Evolutionary conservation across 176 grass and related monocot genomes (phyloP).

Genomic region (Panicum miliaceum): DNA sequence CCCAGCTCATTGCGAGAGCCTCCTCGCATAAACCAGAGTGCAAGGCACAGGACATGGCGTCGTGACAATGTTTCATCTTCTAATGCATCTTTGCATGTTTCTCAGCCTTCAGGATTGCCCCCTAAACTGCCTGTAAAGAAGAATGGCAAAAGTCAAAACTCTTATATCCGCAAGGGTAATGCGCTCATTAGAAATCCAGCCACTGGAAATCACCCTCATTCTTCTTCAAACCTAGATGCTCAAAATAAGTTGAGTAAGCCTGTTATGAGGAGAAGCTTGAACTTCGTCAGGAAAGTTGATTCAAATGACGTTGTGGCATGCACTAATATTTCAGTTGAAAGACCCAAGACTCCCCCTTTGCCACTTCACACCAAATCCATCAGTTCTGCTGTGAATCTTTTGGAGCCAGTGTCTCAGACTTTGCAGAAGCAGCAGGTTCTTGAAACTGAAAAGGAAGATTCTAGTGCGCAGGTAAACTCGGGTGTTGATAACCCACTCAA

Average conservation of each 20-base stretch:
- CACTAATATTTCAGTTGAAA: conserved; percentile 67
- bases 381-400: conserved; percentile 28
- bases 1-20: conserved; percentile 55
- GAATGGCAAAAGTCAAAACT: conserved; percentile 61
- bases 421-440: conserved; percentile 49
- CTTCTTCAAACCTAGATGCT: conserved; percentile 41
- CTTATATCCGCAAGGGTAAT: conserved; percentile 95
- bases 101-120: conserved; percentile 56
- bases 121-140: conserved; percentile 63
- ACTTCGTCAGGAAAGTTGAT: conserved; percentile 61
- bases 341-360: conserved; percentile 81
- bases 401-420: conserved; percentile 42
- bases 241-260: conserved; percentile 56
- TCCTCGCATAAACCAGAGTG: conserved; percentile 49
- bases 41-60: conserved; percentile 87
- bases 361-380: conserved; percentile 58
- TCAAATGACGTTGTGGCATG: conserved; percentile 33
- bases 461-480: conserved; percentile 7
- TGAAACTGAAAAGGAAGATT: conserved; percentile 51
- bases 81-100: conserved; percentile 45
- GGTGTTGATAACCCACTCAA: conserved; percentile 43
- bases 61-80: conserved; percentile 58
- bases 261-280: conserved; percentile 55
- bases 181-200: conserved; percentile 91
- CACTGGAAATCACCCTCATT: conserved; percentile 42